Evolutionary conservation across 805 yeast genomes (phyloP).

Genomic region (Hyphopichia homilentoma): DNA sequence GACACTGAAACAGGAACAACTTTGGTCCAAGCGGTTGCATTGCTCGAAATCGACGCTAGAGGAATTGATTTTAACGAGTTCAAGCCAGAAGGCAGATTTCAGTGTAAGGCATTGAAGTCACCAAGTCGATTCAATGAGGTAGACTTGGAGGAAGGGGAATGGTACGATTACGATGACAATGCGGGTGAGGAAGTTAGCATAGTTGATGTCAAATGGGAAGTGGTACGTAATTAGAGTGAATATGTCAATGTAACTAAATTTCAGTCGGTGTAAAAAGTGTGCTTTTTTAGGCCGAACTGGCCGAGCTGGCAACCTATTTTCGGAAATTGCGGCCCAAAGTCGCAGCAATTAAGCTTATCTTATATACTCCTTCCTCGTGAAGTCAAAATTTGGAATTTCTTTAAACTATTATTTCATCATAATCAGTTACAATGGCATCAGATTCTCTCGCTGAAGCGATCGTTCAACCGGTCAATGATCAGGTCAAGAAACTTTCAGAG

Average conservation of each 20-base stretch:
- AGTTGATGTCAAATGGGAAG: constrained; percentile 66
- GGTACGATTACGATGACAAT: constrained; percentile 94
- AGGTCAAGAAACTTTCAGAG: constrained; percentile 15
- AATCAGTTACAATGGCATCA: neutral
- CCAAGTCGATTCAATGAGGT: constrained; percentile 56
- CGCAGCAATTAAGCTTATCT: too few relatives aligned
- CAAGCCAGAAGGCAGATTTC: constrained; percentile 61
- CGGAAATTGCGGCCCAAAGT: too few relatives aligned
- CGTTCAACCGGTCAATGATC: constrained; percentile 28
- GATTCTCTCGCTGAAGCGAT: constrained; percentile 23
- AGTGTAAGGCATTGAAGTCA: constrained; percentile 51
- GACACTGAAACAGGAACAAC: constrained; percentile 32
- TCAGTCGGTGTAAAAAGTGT: too few relatives aligned
- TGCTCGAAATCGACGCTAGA: constrained; percentile 77
- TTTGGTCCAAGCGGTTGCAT: constrained; percentile 38
- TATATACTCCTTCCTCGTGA: too few relatives aligned
- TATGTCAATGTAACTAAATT: constrained; percentile 1
- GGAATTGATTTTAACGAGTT: constrained; percentile 76
- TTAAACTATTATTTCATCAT: too few relatives aligned
- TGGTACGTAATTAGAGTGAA: constrained; percentile 28
- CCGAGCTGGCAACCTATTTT: too few relatives aligned
- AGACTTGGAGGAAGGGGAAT: constrained; percentile 71
- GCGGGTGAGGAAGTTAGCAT: constrained; percentile 77
- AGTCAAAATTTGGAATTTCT: too few relatives aligned
- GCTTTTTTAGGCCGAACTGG: too few relatives aligned